Conservation (phyloP, 805 yeast species). For the Candida sithepensis region DNA sequence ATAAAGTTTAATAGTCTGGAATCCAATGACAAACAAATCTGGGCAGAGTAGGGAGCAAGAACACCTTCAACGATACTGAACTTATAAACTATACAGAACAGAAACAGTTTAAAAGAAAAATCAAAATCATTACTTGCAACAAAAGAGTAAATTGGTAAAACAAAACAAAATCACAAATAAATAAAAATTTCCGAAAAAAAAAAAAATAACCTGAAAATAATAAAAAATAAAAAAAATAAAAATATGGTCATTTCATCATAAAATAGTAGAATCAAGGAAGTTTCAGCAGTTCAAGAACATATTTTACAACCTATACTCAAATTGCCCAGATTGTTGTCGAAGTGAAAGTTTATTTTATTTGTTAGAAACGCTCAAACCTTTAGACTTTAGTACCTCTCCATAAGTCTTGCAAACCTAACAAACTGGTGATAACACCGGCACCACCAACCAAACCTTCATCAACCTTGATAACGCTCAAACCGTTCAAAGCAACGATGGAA, state of each 20-base stretch:
- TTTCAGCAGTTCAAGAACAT: not conserved
- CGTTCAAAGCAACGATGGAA: constrained; percentile 68
- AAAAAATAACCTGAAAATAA: constrained; percentile 29
- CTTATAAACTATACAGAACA: too few relatives aligned
- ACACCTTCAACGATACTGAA: too few relatives aligned
- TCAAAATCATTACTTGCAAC: too few relatives aligned
- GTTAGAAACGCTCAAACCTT: not conserved
- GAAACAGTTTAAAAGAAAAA: too few relatives aligned
- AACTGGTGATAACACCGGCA: constrained; percentile 80
- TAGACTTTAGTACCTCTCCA: constrained; percentile 48
- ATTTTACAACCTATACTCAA: not conserved
- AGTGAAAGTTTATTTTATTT: not conserved
- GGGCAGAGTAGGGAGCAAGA: not conserved
- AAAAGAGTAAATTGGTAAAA: not conserved
- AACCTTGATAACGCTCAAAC: constrained; percentile 53
- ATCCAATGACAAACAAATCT: not conserved
- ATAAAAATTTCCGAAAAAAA: constrained; percentile 29
- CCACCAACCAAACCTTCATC: constrained; percentile 80
- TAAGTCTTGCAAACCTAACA: constrained; percentile 69
- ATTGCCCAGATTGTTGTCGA: not conserved
- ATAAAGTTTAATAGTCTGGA: not conserved
- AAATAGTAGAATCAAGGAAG: not conserved
- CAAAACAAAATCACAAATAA: not conserved
- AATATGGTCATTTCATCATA: constrained; percentile 8
- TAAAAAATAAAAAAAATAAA: constrained; percentile 18